A percentile compares a stretch with the other conserved stretches of the same genome.
These are phyloP conservation scores for Melanogaster broomeanus DNA, from an alignment of 768 basidiomycete genomes.

Conservation along the genomic window DNA sequence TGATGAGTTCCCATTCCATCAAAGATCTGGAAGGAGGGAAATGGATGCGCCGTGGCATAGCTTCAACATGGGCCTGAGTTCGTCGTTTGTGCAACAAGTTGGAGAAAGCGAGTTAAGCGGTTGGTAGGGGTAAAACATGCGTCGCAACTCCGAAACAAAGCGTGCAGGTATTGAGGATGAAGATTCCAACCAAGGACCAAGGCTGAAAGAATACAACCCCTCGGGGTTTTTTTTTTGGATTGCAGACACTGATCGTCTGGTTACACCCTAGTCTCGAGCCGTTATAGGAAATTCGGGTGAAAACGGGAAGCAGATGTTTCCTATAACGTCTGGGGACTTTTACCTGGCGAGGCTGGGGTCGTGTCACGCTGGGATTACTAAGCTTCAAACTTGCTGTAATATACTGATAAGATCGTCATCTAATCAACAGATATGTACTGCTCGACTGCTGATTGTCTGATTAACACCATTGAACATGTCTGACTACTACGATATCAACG, in stretches of 20 bases:
- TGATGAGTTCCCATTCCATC: constrained; percentile 1
- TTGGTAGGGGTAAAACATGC: background rate
- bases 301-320: background rate
- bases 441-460: background rate
- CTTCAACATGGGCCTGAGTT: constrained; percentile 13
- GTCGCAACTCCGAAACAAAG: background rate
- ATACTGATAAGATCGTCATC: background rate
- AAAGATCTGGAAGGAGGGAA: background rate
- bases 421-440: no score
- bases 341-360: background rate
- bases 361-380: background rate
- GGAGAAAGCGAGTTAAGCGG: constrained; percentile 3
- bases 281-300: background rate
- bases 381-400: background rate
- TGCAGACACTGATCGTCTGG: no score
- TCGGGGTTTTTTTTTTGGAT: background rate
- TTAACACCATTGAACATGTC: background rate
- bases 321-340: constrained; percentile 3
- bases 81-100: constrained; percentile 17
- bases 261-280: background rate
- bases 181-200: no score
- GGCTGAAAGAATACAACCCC: no score
- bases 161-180: no score
- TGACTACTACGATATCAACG: background rate
- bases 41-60: constrained; percentile 20